These are phyloP conservation scores for Geoglossum glabrum DNA, from an alignment of 495 filamentous ascomycete genomes.

Conservation along the genomic window DNA sequence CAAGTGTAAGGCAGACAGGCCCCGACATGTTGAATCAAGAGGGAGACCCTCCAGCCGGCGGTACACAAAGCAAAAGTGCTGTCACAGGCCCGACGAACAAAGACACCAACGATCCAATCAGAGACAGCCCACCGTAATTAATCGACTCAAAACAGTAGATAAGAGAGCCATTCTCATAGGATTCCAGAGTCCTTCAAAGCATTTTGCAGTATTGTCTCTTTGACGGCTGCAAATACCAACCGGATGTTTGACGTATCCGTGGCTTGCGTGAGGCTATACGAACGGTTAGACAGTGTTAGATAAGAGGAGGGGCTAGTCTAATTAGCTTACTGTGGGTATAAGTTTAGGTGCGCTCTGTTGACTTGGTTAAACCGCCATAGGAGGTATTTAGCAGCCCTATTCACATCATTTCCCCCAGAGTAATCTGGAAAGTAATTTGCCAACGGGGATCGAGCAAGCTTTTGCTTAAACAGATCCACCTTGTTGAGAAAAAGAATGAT, in stretches of 20 bases:
- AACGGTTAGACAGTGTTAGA: constrained; percentile 1
- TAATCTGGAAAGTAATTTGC: constrained; percentile 96
- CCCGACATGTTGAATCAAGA: not conserved
- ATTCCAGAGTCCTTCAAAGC: constrained; percentile 96
- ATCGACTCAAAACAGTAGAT: not conserved
- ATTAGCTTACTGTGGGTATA: constrained; percentile 94
- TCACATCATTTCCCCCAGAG: constrained; percentile 90
- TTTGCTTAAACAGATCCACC: constrained; percentile 91
- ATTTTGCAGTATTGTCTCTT: constrained; percentile 97
- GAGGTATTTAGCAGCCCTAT: constrained; percentile 91
- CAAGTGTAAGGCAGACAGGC: not conserved
- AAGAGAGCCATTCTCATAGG: constrained; percentile 32
- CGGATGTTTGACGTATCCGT: constrained; percentile 97
- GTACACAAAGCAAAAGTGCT: not conserved
- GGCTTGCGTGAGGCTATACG: constrained; percentile 74
- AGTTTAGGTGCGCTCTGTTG: constrained; percentile 83
- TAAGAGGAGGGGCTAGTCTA: constrained; percentile 27
- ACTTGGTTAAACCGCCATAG: constrained; percentile 98
- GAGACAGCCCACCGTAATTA: not conserved
- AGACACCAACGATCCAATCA: not conserved
- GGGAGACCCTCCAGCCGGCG: not conserved
- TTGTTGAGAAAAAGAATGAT: constrained; percentile 98
- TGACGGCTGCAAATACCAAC: constrained; percentile 91
- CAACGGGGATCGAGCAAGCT: constrained; percentile 72
- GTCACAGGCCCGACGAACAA: not conserved